These are phyloP conservation scores for Tuber umbilicatum DNA, from an alignment of 495 filamentous ascomycete species.

Conservation along the genomic window DNA sequence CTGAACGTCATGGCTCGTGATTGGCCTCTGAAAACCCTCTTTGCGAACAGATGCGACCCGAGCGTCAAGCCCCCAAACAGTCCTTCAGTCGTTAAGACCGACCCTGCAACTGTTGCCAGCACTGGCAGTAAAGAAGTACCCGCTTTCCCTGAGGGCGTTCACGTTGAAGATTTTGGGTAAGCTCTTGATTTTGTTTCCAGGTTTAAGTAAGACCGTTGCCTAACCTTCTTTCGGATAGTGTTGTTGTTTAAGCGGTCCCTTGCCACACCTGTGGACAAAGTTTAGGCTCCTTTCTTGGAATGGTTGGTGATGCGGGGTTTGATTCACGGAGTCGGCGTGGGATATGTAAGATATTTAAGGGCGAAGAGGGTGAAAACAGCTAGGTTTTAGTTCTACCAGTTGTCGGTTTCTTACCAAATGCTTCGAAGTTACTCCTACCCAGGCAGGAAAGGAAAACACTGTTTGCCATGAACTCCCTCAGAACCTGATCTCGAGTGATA, in stretches of 20 bases:
- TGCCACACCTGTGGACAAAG: background rate
- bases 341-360: background rate
- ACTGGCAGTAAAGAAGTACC: background rate
- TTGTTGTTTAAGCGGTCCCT: background rate
- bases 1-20: background rate
- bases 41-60: background rate
- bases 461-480: background rate
- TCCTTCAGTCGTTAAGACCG: background rate
- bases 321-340: background rate
- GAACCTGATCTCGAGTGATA: background rate
- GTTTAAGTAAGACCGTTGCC: background rate
- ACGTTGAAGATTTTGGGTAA: background rate
- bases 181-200: background rate
- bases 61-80: background rate
- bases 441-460: background rate
- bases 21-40: background rate
- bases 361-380: background rate
- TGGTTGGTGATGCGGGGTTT: background rate
- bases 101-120: background rate
- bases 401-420: background rate
- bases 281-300: background rate
- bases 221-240: background rate
- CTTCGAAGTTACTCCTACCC: background rate
- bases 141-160: background rate
- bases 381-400: background rate